Conservation (phyloP, 495 filamentous ascomycete species). For the Daldinia loculata region DNA sequence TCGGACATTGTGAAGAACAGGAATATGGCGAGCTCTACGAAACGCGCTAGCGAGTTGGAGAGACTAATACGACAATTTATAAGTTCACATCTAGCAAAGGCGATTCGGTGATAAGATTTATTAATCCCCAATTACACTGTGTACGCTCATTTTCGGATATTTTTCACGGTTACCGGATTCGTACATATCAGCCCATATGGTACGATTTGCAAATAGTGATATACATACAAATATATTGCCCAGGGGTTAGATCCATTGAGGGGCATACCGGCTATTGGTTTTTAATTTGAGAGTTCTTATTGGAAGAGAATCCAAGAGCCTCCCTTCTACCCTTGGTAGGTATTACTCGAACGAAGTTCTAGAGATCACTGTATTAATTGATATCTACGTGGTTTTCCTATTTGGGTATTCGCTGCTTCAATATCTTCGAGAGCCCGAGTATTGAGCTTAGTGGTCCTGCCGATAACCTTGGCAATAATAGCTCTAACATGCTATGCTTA, state of each 20-base stretch:
- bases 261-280: neutral
- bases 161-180: neutral
- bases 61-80: neutral
- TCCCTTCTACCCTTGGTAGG: neutral
- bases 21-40: neutral
- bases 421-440: neutral
- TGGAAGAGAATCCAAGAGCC: neutral
- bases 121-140: neutral
- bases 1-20: neutral
- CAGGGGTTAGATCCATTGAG: neutral
- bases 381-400: neutral
- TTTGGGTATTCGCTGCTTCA: neutral
- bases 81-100: neutral
- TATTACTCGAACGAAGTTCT: neutral
- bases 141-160: neutral
- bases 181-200: constrained; percentile 1
- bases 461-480: too few species aligned
- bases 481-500: too few species aligned
- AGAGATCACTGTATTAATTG: neutral
- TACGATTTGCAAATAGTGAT: neutral
- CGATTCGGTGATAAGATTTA: neutral
- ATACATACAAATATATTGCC: neutral
- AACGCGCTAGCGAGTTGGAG: neutral
- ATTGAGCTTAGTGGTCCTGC: neutral
- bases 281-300: neutral